Percentiles rank a stretch among this genome's conserved stretches.
phyloP scores from a whole-genome alignment of 805 yeast genomes.

The Metschnikowia reukaufii region DNA sequence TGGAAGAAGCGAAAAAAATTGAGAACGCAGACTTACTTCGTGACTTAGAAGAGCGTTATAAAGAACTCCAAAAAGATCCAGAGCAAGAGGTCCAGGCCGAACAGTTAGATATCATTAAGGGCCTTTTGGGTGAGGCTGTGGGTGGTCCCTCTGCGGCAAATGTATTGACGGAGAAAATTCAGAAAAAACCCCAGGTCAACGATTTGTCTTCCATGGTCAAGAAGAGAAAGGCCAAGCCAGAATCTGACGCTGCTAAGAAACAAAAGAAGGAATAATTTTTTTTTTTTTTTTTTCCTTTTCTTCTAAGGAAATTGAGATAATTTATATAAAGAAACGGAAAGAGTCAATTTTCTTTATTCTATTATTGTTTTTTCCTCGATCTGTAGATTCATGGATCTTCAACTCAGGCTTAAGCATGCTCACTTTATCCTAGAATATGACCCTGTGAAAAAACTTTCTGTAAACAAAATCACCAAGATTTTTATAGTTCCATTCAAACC shows the following conservation, averaged over 20 bases:
- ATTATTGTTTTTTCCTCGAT: too few species aligned
- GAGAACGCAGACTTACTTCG: slow-evolving; percentile 49
- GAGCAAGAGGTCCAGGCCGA: slow-evolving; percentile 48
- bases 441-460: too few species aligned
- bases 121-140: slow-evolving; percentile 52
- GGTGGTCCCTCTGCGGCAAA: slow-evolving; percentile 11
- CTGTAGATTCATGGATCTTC: too few species aligned
- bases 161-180: slow-evolving; percentile 2
- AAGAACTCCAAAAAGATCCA: slow-evolving; percentile 55
- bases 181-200: slow-evolving; percentile 39
- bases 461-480: too few species aligned
- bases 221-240: slow-evolving; percentile 36
- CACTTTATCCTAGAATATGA: too few species aligned
- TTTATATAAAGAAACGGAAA: too few species aligned
- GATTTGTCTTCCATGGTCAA: slow-evolving; percentile 65
- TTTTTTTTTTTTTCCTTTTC: neutral
- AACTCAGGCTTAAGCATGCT: too few species aligned
- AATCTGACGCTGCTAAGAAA: slow-evolving; percentile 11
- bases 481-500: too few species aligned
- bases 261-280: slow-evolving; percentile 3
- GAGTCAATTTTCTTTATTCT: too few species aligned
- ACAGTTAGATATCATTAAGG: slow-evolving; percentile 53
- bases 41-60: slow-evolving; percentile 56
- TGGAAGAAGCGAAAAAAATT: slow-evolving; percentile 41
- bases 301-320: neutral